A percentile compares a stretch with the other conserved stretches of the same genome.
phyloP scores from a whole-genome alignment of 352 stramenopile genomes.

The Elongisporangium anandrum region DNA sequence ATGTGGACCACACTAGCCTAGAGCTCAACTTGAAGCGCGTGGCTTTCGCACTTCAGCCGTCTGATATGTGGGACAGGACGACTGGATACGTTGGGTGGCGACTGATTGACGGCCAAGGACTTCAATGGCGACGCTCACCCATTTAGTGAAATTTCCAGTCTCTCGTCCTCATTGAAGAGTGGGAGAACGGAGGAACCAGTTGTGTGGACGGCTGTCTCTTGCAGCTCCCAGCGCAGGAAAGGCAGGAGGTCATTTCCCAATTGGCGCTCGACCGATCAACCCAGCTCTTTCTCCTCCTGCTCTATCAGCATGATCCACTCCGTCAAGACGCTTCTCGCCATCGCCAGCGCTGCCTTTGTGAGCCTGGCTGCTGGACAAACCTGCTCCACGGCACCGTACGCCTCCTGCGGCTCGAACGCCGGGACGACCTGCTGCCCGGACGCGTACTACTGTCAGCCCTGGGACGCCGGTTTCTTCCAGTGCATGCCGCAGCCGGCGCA shows the following conservation, averaged over 20 bases:
- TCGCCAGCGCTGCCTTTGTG: neutral
- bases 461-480: slow-evolving; percentile 17
- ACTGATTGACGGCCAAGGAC: neutral
- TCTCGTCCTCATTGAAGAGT: neutral
- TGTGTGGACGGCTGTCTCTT: neutral
- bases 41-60: no score
- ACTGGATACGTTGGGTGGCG: slow-evolving; percentile 5
- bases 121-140: neutral
- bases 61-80: neutral
- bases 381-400: slow-evolving; percentile 3
- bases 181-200: neutral
- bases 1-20: neutral
- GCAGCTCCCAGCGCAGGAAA: neutral
- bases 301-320: neutral
- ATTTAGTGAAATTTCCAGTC: neutral
- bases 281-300: neutral
- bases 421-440: slow-evolving; percentile 14
- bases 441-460: slow-evolving; percentile 16
- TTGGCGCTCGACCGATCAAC: neutral
- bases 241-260: neutral
- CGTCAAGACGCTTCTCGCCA: neutral
- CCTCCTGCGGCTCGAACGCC: slow-evolving; percentile 4
- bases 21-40: neutral
- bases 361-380: neutral
- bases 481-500: slow-evolving; percentile 13